Evolutionary conservation across 1,139 yeast species (phyloP), one percentile per base, ranked within the genome.

Genomic region (Entelexis paramagnoliae): DNA sequence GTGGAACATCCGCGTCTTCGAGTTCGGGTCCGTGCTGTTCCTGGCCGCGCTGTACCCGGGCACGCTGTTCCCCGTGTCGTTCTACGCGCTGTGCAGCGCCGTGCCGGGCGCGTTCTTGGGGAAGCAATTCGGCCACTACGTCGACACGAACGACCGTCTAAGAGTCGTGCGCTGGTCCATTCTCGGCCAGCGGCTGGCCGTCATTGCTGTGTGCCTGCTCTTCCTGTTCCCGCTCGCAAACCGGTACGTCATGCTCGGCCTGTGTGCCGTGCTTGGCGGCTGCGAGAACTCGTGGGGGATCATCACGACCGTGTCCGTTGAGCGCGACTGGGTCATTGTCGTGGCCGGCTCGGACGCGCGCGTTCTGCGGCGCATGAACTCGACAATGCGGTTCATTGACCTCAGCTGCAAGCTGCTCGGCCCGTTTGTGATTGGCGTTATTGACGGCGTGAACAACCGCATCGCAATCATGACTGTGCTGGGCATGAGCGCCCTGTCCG

Each of bases 251-350:
- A 34, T 39, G 42, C 39, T 53, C 19, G 36, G 35, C 28, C 36
- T 47, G 17, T 30, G 51, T 3, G 40, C 51, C 8, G 35, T 60
- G 0, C 58, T 66, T 48, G 73, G 71, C 1, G 62, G 69, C 41
- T 62, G 65, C 16, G 73, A 70, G 52, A 62, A 61, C 41, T 59
- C 68, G n/a, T 64, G 67, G 48, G 59, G 69, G 1, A 62, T 66
- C 38, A 62, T 68, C 48, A 70, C 69, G 57, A 62, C 63, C 34
- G 63, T 70, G n/a, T 58, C 71, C 4, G 67, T 69, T n/a, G 70
- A 68, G 44, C 60, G 72, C 30, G 73, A 69, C 56, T 69, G 73
- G 73, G 67, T 70, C 1, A 67, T 68, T 7, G 70, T 66, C n/a
- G 65, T 69, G 26, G 66, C 71, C 7, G 62, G 59, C 10, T 51